phyloP scores from a whole-genome alignment of 1,284 basidiomycete species.

The Apiotrichum veenhuisii region DNA sequence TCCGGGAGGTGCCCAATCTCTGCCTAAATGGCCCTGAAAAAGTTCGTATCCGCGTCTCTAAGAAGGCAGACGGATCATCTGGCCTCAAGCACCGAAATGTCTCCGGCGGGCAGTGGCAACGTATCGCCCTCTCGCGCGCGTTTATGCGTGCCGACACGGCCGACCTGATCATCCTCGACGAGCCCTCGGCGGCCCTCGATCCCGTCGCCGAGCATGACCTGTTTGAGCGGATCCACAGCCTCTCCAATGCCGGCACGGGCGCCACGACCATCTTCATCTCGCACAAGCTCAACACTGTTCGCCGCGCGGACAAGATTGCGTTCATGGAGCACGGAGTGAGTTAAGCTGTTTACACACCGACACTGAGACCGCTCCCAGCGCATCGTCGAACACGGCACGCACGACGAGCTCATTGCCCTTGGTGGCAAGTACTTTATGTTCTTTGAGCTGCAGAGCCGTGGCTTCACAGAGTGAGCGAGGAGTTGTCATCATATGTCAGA shows the following conservation, averaged over 20 bases:
- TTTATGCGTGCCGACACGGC: constrained; percentile 60
- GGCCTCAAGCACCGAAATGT: too few relatives aligned
- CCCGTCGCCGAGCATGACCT: constrained; percentile 72
- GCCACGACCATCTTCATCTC: constrained; percentile 77
- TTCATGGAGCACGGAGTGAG: constrained; percentile 36
- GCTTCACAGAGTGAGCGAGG: too few relatives aligned
- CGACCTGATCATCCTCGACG: constrained; percentile 60
- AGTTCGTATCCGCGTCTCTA: too few relatives aligned
- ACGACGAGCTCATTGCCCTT: constrained; percentile 62
- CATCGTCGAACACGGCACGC: constrained; percentile 72
- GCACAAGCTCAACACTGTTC: constrained; percentile 58
- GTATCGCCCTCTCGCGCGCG: constrained; percentile 72
- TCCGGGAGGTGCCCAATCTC: too few relatives aligned
- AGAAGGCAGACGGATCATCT: too few relatives aligned
- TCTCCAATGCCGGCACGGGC: constrained; percentile 31
- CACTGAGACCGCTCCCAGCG: constrained; percentile 64
- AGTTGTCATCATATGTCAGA: too few relatives aligned
- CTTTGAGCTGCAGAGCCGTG: neutral
- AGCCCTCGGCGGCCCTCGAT: constrained; percentile 59
- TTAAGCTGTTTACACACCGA: constrained; percentile 56
- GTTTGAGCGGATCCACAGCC: constrained; percentile 53
- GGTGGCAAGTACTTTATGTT: constrained; percentile 11
- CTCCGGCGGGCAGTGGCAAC: constrained; percentile 64
- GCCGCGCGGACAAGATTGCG: constrained; percentile 55
- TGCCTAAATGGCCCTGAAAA: too few relatives aligned